These are phyloP conservation scores for Peronospora belbahrii DNA, from an alignment of 352 stramenopile species.

Conservation along the genomic window DNA sequence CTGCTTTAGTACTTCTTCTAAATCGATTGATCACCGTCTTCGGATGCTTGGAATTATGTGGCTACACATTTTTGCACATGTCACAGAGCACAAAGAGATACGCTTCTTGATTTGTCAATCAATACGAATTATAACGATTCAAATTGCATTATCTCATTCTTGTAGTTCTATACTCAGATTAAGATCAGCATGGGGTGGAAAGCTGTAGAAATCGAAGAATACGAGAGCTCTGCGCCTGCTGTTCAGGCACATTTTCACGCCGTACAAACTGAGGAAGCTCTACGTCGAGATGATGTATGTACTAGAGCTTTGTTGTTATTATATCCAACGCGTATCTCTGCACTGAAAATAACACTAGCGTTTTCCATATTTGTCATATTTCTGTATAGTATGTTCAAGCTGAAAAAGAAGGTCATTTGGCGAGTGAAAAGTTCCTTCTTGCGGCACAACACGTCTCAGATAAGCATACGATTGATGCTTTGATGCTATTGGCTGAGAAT, in stretches of 20 bases:
- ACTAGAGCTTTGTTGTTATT: slow-evolving; percentile 1
- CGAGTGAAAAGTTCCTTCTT: slow-evolving; percentile 61
- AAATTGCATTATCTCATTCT: neutral
- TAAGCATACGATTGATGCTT: slow-evolving; percentile 60
- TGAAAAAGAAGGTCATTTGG: slow-evolving; percentile 62
- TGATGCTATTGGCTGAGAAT: slow-evolving; percentile 66
- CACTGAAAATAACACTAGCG: neutral
- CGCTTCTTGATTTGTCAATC: neutral
- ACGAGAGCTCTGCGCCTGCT: slow-evolving; percentile 56
- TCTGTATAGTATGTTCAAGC: slow-evolving; percentile 33
- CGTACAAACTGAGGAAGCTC: slow-evolving; percentile 53
- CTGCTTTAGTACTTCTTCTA: too few relatives aligned
- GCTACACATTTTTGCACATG: slow-evolving; percentile 10
- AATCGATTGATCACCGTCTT: too few relatives aligned
- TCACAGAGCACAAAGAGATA: slow-evolving; percentile 4
- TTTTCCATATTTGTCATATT: neutral
- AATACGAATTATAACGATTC: slow-evolving; percentile 10
- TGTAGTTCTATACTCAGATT: neutral
- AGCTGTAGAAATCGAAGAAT: slow-evolving; percentile 55
- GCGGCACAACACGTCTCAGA: slow-evolving; percentile 46
- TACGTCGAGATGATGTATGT: slow-evolving; percentile 51
- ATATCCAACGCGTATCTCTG: neutral
- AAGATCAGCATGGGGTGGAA: slow-evolving; percentile 45
- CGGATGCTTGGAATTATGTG: too few relatives aligned
- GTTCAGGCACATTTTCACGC: slow-evolving; percentile 82